A percentile compares a stretch with the other conserved stretches of the same genome.
Conservation (phyloP, 495 filamentous ascomycete genomes). For the Penicillium flavigenum region DNA sequence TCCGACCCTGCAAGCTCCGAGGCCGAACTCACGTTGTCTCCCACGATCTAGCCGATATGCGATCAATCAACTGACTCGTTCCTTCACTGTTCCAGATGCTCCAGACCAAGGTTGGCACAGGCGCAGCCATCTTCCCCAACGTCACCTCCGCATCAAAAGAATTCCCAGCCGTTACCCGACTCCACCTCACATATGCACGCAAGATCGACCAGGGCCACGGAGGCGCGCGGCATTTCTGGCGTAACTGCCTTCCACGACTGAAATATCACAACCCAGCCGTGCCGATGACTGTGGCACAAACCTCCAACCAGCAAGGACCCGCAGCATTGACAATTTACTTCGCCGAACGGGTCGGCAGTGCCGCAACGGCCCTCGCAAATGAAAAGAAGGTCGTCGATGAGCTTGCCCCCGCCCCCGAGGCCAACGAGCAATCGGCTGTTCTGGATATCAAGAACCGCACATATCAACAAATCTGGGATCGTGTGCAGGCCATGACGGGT, state of each 20-base stretch:
- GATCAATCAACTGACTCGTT: conserved; percentile 5
- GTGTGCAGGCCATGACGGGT: conserved; percentile 67
- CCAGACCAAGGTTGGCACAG: conserved; percentile 69
- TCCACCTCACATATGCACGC: conserved; percentile 77
- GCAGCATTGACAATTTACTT: conserved; percentile 80
- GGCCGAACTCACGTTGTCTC: conserved; percentile 1
- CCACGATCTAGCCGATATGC: background rate
- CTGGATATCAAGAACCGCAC: conserved; percentile 38
- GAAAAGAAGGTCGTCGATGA: conserved; percentile 30
- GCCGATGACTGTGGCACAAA: conserved; percentile 76
- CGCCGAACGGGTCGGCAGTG: conserved; percentile 38
- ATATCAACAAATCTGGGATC: conserved; percentile 61
- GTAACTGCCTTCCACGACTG: conserved; percentile 72
- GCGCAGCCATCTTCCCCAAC: conserved; percentile 75
- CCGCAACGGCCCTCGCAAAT: conserved; percentile 29
- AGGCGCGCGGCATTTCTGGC: conserved; percentile 91
- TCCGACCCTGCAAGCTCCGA: conserved; percentile 12
- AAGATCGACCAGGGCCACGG: conserved; percentile 61
- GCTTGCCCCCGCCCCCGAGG: conserved; percentile 36
- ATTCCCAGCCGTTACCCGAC: conserved; percentile 62
- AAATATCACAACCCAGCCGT: conserved; percentile 93
- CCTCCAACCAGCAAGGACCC: conserved; percentile 49
- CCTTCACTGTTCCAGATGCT: conserved; percentile 57
- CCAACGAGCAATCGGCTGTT: conserved; percentile 36
- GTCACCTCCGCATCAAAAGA: conserved; percentile 47